A percentile compares a stretch with the other conserved stretches of the same genome.
phyloP scores from a whole-genome alignment of 306 rosid genomes.

The Glycyrrhiza uralensis region DNA sequence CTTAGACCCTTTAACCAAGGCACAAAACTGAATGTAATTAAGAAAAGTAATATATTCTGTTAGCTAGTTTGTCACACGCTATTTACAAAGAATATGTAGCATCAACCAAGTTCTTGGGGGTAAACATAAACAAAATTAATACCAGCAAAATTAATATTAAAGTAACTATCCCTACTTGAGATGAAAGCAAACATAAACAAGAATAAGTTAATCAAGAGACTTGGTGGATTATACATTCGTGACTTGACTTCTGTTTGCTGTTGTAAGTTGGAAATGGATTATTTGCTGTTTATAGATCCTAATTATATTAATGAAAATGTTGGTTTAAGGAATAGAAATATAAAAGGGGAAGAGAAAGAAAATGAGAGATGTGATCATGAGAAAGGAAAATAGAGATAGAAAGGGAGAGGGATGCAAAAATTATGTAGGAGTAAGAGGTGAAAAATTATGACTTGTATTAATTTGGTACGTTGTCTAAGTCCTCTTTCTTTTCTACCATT shows the following conservation, averaged over 20 bases:
- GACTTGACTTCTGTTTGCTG: not conserved
- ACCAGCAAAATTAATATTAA: too few relatives aligned
- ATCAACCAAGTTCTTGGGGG: too few relatives aligned
- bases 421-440: not conserved
- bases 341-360: not conserved
- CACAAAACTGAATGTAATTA: too few relatives aligned
- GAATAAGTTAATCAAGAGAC: too few relatives aligned
- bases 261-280: slow-evolving; percentile 6
- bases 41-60: too few relatives aligned
- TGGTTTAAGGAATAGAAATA: not conserved
- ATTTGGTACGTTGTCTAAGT: not conserved
- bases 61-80: too few relatives aligned
- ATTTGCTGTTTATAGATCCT: not conserved
- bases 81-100: too few relatives aligned
- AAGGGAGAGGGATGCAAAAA: not conserved
- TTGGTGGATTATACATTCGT: too few relatives aligned
- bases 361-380: not conserved
- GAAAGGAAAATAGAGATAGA: not conserved
- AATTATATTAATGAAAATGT: not conserved
- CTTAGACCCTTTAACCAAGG: too few relatives aligned
- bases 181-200: too few relatives aligned
- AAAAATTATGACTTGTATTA: not conserved
- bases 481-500: not conserved
- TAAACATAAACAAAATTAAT: too few relatives aligned
- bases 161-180: too few relatives aligned